Evolutionary conservation across 1,139 yeast species (phyloP).

Genomic region (Pichia sp.): DNA sequence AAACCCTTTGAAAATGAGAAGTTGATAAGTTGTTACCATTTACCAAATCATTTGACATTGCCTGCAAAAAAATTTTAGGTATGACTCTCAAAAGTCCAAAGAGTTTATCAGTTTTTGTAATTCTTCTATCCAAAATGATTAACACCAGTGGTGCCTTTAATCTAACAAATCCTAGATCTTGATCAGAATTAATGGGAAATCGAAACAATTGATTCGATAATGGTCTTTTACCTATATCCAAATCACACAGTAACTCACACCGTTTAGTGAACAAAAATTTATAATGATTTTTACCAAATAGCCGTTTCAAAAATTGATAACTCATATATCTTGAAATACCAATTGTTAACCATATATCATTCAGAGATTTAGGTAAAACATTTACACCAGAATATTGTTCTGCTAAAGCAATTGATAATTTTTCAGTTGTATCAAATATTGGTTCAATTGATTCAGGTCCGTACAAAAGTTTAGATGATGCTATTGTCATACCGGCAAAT

Average conservation of each 20-base stretch:
- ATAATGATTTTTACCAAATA: conserved; percentile 82
- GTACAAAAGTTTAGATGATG: conserved; percentile 62
- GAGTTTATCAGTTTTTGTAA: conserved; percentile 94
- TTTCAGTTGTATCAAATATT: conserved; percentile 61
- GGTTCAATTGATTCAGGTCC: conserved; percentile 78
- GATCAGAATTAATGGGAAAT: conserved; percentile 56
- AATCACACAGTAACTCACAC: conserved; percentile 59
- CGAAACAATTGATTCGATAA: conserved; percentile 60
- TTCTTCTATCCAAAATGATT: conserved; percentile 77
- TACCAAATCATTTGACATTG: conserved; percentile 88
- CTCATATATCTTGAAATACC: conserved; percentile 88
- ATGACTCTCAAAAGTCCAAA: conserved; percentile 88
- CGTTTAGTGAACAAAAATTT: conserved; percentile 60
- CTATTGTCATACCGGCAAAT: conserved; percentile 72
- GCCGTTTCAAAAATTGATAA: conserved; percentile 53
- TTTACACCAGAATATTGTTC: conserved; percentile 93
- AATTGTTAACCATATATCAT: conserved; percentile 87
- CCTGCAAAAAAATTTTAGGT: conserved; percentile 86
- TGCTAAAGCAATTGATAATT: conserved; percentile 63
- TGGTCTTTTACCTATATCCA: conserved; percentile 79
- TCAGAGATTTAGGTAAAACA: conserved; percentile 71
- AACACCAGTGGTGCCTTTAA: conserved; percentile 84
- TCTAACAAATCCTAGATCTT: conserved; percentile 50
- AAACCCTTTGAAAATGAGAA: conserved; percentile 78
- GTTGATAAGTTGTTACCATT: conserved; percentile 75